Evolutionary conservation across 768 basidiomycete species (phyloP).

Genomic region (Lepiota venenata): DNA sequence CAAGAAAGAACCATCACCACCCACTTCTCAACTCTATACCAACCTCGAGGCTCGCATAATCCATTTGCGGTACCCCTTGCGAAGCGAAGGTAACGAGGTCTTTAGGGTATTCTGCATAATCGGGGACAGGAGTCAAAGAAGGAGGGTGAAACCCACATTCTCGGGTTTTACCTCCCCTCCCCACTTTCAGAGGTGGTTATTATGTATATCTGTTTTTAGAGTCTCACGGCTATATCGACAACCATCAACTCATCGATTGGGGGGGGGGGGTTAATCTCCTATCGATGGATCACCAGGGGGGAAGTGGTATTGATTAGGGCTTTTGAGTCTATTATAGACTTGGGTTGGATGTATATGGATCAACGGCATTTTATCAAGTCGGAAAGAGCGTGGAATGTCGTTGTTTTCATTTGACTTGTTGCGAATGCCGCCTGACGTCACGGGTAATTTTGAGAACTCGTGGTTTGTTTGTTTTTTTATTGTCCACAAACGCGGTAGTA

Average conservation of each 20-base stretch:
- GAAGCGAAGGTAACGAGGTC: no score
- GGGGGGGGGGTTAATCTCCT: neutral
- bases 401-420: no score
- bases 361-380: neutral
- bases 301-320: no score
- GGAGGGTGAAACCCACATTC: no score
- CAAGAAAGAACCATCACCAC: no score
- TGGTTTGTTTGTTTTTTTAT: no score
- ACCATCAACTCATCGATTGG: neutral
- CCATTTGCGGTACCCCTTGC: neutral
- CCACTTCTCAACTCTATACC: neutral
- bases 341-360: neutral
- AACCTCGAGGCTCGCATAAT: conserved; percentile 1
- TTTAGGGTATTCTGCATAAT: neutral
- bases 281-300: conserved; percentile 4
- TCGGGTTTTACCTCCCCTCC: no score
- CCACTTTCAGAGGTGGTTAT: neutral
- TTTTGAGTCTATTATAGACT: neutral
- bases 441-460: no score
- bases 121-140: neutral
- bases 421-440: neutral
- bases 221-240: conserved; percentile 4
- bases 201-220: neutral
- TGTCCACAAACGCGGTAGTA: no score
- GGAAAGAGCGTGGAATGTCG: no score